Conservation (phyloP, 495 filamentous ascomycete species). For the Durotheca rogersii region DNA sequence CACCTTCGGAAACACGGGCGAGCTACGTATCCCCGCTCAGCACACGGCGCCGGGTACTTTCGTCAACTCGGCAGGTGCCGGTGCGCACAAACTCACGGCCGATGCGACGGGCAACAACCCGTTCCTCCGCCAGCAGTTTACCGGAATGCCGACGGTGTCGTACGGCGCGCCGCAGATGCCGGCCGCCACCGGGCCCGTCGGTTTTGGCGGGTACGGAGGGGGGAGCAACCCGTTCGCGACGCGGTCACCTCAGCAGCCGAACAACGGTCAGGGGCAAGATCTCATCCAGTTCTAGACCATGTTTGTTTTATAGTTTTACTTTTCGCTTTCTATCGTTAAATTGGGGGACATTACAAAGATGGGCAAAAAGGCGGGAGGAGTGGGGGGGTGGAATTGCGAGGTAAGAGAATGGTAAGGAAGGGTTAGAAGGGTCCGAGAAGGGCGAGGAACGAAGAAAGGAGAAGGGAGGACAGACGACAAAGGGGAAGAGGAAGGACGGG, state of each 20-base stretch:
- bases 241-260: conserved; percentile 59
- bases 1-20: conserved; percentile 94
- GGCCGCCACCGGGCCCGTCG: conserved; percentile 74
- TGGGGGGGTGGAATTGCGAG: too few relatives aligned
- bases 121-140: conserved; percentile 78
- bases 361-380: too few relatives aligned
- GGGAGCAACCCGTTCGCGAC: conserved; percentile 75
- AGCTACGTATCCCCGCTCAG: conserved; percentile 92
- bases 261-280: conserved; percentile 68
- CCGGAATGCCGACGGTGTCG: conserved; percentile 68
- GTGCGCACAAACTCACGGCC: conserved; percentile 65
- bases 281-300: conserved; percentile 81
- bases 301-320: conserved; percentile 4
- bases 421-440: too few relatives aligned
- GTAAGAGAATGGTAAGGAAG: too few relatives aligned
- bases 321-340: not conserved
- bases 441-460: too few relatives aligned
- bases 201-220: conserved; percentile 47
- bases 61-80: conserved; percentile 88
- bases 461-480: too few relatives aligned
- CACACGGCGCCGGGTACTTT: conserved; percentile 97
- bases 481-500: too few relatives aligned
- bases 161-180: conserved; percentile 61
- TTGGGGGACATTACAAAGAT: too few relatives aligned
- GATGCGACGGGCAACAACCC: conserved; percentile 88